Base-by-base conservation (phyloP, 352 stramenopile species). In the Aphanomyces invadans region DNA sequence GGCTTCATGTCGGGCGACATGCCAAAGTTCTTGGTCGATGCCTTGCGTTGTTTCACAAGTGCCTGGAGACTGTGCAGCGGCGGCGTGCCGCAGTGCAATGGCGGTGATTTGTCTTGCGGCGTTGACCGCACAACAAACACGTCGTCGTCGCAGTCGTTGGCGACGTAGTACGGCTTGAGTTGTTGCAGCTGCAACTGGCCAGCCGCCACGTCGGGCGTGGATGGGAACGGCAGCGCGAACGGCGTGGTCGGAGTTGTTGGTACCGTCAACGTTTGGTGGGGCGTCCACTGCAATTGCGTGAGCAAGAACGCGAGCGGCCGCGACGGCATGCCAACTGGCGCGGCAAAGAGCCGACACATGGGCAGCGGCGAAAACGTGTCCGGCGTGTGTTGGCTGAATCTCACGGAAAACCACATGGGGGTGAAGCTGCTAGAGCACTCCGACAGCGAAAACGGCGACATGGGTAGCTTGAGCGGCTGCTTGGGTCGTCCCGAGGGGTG, bases 91-190 rank as follows among this genome's bases (percentile, higher is more conserved):
- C 60, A 67, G 4, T 48, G 45, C 31, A 49, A n/a, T 10, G 26
- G 4, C 11, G 60, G 60, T 2, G 60, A 67, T 28, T 57, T 67
- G 33, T 45, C 60, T 21, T 7, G 19, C 31, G 28, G 9, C 2
- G 17, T 19, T 4, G 44, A 53, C 2, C 36, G 55, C 4, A 52
- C 17, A 19, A 38, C 17, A 52, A 67, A 67, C 26, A 67, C 49
- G 60, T 67, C 55, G 60, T 67, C 60, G 49, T 67, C 60, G 36
- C 57, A 67, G 60, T 67, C 44, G 49, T 56, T 26, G 23, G 49
- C 25, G 5, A 57, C 19, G 12, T 33, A n/a, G 36, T 45, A 38
- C 39, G 39, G 38, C n/a, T 45, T 45, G 4, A 33, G 55, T 56
- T 11, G 55, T 5, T 48, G 36, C 19, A 63, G 36, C 17, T 63